Conservation (phyloP, 148 eudicot species). For the Suaeda aralocaspica region DNA sequence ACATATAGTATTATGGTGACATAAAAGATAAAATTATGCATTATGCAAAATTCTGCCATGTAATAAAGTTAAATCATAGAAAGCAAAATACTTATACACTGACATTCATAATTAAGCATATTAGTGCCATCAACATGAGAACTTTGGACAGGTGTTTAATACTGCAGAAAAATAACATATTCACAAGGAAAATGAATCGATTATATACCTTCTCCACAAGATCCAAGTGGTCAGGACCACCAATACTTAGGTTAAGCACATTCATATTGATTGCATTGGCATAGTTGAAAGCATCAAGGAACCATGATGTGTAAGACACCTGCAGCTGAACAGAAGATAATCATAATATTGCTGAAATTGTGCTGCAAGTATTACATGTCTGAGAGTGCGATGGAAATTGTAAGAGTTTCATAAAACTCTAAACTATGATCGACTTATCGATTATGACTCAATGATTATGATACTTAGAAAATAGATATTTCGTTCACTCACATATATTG, state of each 20-base stretch:
- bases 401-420: not conserved
- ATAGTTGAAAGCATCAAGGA: slow-evolving; percentile 98
- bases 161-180: too few relatives aligned
- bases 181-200: too few relatives aligned
- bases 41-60: too few relatives aligned
- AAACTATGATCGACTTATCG: not conserved
- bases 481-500: not conserved
- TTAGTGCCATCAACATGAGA: too few relatives aligned
- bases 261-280: slow-evolving; percentile 98
- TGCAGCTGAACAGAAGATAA: slow-evolving; percentile 96
- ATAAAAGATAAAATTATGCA: too few relatives aligned
- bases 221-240: slow-evolving; percentile 98
- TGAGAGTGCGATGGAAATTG: slow-evolving; percentile 2
- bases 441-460: not conserved
- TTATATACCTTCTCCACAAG: slow-evolving; percentile 90
- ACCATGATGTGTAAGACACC: slow-evolving; percentile 99
- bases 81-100: too few relatives aligned
- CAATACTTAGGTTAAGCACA: slow-evolving; percentile 94
- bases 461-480: not conserved
- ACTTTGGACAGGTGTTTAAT: too few relatives aligned
- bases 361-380: slow-evolving; percentile 16
- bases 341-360: slow-evolving; percentile 46
- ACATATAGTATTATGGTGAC: too few relatives aligned
- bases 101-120: too few relatives aligned
- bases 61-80: too few relatives aligned